These are phyloP conservation scores for Jaltomata sinuosa DNA, from an alignment of 257 asterid species.

Conservation along the genomic window DNA sequence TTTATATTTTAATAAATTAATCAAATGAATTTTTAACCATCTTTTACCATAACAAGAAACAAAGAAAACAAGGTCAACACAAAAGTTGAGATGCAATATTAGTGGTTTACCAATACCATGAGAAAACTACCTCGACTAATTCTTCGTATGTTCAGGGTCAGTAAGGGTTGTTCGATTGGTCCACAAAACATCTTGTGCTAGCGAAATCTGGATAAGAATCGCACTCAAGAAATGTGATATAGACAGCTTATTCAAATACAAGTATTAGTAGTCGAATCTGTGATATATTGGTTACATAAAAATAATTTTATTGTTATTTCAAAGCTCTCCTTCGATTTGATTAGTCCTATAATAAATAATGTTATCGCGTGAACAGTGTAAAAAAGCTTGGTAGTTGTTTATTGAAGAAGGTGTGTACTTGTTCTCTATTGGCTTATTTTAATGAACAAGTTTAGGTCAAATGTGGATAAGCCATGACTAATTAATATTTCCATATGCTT, in stretches of 20 bases:
- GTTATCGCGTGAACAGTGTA: constrained; percentile 13
- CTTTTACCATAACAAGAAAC: not conserved
- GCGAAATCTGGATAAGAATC: accelerated
- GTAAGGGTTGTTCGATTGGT: accelerated
- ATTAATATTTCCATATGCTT: constrained; percentile 17
- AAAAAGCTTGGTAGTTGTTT: constrained; percentile 7
- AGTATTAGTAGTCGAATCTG: accelerated
- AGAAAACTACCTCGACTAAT: not conserved
- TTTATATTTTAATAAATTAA: not conserved
- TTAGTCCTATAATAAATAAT: constrained; percentile 13
- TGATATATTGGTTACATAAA: not conserved
- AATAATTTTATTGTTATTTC: not conserved
- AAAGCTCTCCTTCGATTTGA: not conserved
- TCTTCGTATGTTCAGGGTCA: not conserved
- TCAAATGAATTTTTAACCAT: not conserved
- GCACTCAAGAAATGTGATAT: accelerated
- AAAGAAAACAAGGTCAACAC: not conserved
- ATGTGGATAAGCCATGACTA: constrained; percentile 15
- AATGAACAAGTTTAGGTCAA: constrained; percentile 28
- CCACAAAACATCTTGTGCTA: not conserved
- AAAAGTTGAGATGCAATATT: not conserved
- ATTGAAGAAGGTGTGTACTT: constrained; percentile 13
- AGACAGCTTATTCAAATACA: not conserved
- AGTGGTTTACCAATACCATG: not conserved
- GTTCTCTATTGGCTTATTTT: constrained; percentile 11